Evolutionary conservation across 2,329 filamentous ascomycete species (phyloP).

Genomic region (Phaeosphaeriaceae sp.): DNA sequence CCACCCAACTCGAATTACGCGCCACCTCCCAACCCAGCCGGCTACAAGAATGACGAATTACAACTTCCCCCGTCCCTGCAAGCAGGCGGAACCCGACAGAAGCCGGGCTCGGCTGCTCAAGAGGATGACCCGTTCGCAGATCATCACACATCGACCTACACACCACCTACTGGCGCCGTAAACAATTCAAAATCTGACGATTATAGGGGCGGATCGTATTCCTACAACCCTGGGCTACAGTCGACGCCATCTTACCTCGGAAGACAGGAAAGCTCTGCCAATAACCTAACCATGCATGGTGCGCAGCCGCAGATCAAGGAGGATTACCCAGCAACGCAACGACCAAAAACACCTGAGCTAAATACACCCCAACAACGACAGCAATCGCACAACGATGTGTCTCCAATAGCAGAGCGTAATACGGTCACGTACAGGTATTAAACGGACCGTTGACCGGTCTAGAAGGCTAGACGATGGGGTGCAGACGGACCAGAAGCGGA

Average conservation of each 20-base stretch:
- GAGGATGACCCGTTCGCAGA: conserved; percentile 52
- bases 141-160: conserved; percentile 45
- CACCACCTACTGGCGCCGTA: conserved; percentile 31
- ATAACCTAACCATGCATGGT: conserved; percentile 57
- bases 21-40: conserved; percentile 9
- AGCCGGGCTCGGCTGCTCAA: conserved; percentile 10
- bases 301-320: conserved; percentile 33
- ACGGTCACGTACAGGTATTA: conserved; percentile 48
- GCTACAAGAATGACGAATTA: conserved; percentile 25
- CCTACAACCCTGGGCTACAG: conserved; percentile 45
- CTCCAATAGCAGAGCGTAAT: conserved; percentile 45
- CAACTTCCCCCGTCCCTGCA: conserved; percentile 37
- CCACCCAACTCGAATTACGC: neutral
- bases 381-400: conserved; percentile 35
- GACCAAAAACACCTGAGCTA: conserved; percentile 35
- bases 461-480: conserved; percentile 4
- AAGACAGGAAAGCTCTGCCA: conserved; percentile 51
- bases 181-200: conserved; percentile 22
- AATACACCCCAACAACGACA: conserved; percentile 18
- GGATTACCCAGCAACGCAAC: conserved; percentile 26
- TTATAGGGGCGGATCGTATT: conserved; percentile 28
- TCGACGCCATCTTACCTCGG: conserved; percentile 52
- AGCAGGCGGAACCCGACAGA: conserved; percentile 26
- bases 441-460: conserved; percentile 6
- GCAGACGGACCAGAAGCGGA: conserved; percentile 12